Evolutionary conservation across 2,329 filamentous ascomycete species (phyloP), one percentile per base, ranked within the genome.

Genomic region (Gyromitra esculenta): DNA sequence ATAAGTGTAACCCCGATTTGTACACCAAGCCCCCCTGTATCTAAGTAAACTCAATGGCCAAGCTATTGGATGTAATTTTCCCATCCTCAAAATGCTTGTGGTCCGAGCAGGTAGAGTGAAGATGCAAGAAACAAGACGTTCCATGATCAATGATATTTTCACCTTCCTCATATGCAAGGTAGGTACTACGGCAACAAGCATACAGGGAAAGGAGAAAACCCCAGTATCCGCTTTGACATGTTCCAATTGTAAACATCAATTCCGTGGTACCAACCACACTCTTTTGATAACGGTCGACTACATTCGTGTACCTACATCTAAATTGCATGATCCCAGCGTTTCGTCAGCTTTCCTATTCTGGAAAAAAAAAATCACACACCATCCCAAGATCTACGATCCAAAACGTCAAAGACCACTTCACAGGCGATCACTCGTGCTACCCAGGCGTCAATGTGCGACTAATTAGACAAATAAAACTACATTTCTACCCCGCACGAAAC

Each of bases 401-500:
- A 57, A 50, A 45, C 37, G 15, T 48, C 43, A 2, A 43, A 37
- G 54, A 15, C 60, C 41, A 54, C 64, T 75, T 75, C 72, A 75
- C 39, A 31, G 35, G n/a, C 41, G 48, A 71, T 75, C 72, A 75
- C 72, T 75, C 72, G 72, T n/a, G 21, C 57, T 64, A 21, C 43
- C 52, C 31, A 6, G 13, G 52, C 56, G 18, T 39, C 41, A 48
- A 50, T n/a, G 31, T 50, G 60, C 62, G 45, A 65, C 41, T 21
- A 25, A 54, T 45, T 65, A 31, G 18, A 59, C 43, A 57, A 45
- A n/a, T 11, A 18, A 7, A 48, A 18, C 39, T 11, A 31, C 25
- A 31, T 41, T 39, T 13, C 31, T 50, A 37, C 13, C 45, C 52
- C 43, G 57, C 41, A 67, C 35, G 50, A 48, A 48, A 39, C 52